Evolutionary conservation across 805 yeast species (phyloP), one percentile per base, ranked within the genome.

Genomic region (Brettanomyces custersianus): DNA sequence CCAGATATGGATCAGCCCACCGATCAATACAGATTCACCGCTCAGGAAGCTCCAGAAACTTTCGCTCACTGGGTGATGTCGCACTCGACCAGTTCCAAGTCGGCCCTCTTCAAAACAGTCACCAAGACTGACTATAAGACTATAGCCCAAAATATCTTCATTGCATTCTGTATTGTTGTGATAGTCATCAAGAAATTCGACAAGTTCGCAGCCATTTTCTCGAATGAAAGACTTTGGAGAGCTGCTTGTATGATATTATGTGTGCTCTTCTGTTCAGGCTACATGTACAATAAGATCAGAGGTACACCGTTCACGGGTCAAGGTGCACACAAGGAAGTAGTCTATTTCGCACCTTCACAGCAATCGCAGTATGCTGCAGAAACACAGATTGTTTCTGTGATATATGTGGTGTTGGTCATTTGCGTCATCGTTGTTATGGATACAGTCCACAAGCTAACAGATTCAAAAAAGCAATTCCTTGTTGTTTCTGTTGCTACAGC

Each of bases 251-350:
- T 83, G n/a, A 62, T 81, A 38, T 47, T 72, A 15, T 70, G 84
- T 25, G 63, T 88, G 40, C 61, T 87, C 46, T 83, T 88, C 66
- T 76, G 73, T 33, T 67, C 90, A 6, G 98, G 98, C 13, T 82
- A 87, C 61, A 92, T 92, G 98, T 92, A 77, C 70, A 88, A 86
- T 57, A 72, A 74, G 46, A 92, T 92, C 43, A 75, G 96, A 57
- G 71, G 72, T 26, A 68, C 79, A 5, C 87, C 69, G 21, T 83
- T 79, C 52, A 65, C 79, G 29, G 68, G 69, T 44, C 66, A 63
- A 23, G 58, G 53, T 18, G 49, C 44, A 7, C 54, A 66, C 31
- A 72, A 72, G 8, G 36, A 41, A 2, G 54, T 51, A 4, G 54
- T 53, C 7, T 70, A 67, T 44, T 57, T 70, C 40, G 42, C 54